Evolutionary conservation across 179 eudicot genomes (phyloP), one percentile per base, ranked within the genome.

Genomic region (Silene vulgaris): DNA sequence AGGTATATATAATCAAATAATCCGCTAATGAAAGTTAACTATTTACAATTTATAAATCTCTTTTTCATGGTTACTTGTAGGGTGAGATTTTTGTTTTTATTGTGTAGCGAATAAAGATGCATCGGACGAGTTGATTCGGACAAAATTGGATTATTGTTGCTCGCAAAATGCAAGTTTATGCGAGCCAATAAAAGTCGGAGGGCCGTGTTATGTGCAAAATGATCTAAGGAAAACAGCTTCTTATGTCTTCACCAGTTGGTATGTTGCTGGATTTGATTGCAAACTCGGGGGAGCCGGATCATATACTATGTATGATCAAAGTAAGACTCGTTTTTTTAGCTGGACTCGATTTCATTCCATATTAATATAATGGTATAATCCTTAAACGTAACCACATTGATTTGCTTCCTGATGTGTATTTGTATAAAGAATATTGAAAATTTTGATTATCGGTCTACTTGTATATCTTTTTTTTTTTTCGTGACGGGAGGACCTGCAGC

Each of bases 151-250:
- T 68, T 72, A 17, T 66, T 57, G 23, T 13, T 80, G 83, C 60
- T 74, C 77, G 5, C 9, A 21, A 57, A 66, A 32, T 8, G 75
- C 79, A 4, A 69, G 48, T 2, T 56, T 57, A 5, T 80, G 83
- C 69, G 65, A 12, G 0, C 52, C 21, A 1, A 61, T 80, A 23
- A 80, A 80, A 76, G 65, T 65, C 45, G 83, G 83, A 4, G 14
- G 1, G n/a, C 71, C 77, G 5, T 80, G 83, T 69, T 80, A 66
- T 50, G 83, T 80, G 52, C 65, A 74, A 2, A 16, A 68, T 62
- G 35, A 80, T 73, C 30, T 73, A 2, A 45, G 43, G 43, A 45
- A 73, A 4, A 80, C 80, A 2, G 83, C 83, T 23, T 72, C 80
- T 65, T 73, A 70, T 57, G 80, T 48, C 72, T 80, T 76, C 60